These are phyloP conservation scores for Boletus rubroflammeus DNA, from an alignment of 768 basidiomycete species.

Conservation along the genomic window DNA sequence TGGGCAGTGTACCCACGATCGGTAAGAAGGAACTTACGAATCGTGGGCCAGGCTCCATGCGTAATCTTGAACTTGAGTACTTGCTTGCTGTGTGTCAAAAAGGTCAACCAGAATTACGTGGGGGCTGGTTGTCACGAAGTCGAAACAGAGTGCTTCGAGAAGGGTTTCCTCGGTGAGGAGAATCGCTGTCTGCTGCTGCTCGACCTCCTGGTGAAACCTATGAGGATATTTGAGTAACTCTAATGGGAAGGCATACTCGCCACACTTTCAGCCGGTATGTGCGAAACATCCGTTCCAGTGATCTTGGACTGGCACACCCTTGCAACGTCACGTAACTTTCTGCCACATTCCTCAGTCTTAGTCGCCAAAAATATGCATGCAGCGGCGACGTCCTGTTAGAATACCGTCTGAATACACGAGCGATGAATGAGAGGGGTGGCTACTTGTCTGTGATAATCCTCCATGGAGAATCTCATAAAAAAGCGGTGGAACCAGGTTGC, in stretches of 20 bases:
- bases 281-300: conserved; percentile 47
- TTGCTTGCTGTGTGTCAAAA: conserved; percentile 53
- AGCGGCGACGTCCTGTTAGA: conserved; percentile 70
- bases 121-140: conserved; percentile 74
- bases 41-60: conserved; percentile 88
- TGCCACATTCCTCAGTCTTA: conserved; percentile 88
- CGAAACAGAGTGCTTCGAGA: conserved; percentile 81
- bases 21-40: conserved; percentile 51
- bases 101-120: conserved; percentile 74
- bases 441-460: conserved; percentile 76
- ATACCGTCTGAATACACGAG: conserved; percentile 8
- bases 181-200: conserved; percentile 65
- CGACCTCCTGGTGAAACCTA: conserved; percentile 58
- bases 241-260: conserved; percentile 36
- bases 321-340: conserved; percentile 84
- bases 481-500: conserved; percentile 91
- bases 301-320: conserved; percentile 71
- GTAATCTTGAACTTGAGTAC: conserved; percentile 57
- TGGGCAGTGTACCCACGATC: conserved; percentile 3
- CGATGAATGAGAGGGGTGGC: conserved; percentile 3
- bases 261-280: conserved; percentile 62
- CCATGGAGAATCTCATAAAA: conserved; percentile 83
- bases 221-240: neutral
- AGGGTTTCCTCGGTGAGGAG: conserved; percentile 74
- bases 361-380: conserved; percentile 85